Evolutionary conservation across 2,329 filamentous ascomycete species (phyloP).

Genomic region (Leptographium flavum): DNA sequence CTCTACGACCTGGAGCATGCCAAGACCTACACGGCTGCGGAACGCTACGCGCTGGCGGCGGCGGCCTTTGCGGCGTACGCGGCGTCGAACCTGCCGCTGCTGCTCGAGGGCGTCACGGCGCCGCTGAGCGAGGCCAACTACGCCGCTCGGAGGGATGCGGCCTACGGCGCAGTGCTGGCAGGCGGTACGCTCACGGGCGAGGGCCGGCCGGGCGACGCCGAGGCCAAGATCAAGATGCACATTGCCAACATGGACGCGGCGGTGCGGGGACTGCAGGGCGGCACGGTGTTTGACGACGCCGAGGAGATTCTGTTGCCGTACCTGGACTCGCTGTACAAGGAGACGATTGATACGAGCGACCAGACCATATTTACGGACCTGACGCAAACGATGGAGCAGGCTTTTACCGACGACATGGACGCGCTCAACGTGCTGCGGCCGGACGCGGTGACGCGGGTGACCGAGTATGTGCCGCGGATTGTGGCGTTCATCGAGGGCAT

Average conservation of each 20-base stretch:
- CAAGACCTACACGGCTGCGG: slow-evolving; percentile 9
- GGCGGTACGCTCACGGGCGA: slow-evolving; percentile 12
- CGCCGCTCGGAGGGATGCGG: slow-evolving; percentile 8
- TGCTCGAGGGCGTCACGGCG: slow-evolving; percentile 4
- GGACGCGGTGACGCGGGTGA: slow-evolving; percentile 50
- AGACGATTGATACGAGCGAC: slow-evolving; percentile 42
- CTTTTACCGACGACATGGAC: slow-evolving; percentile 55
- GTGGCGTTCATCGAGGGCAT: slow-evolving; percentile 47
- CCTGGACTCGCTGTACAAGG: slow-evolving; percentile 43
- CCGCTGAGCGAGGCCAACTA: slow-evolving; percentile 10
- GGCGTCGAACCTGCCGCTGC: slow-evolving; percentile 13
- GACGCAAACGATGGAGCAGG: slow-evolving; percentile 48
- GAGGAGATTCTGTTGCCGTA: slow-evolving; percentile 52
- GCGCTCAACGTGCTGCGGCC: slow-evolving; percentile 51
- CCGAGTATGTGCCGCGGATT: slow-evolving; percentile 53
- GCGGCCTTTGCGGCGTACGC: slow-evolving; percentile 13
- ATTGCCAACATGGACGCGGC: slow-evolving; percentile 14
- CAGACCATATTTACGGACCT: slow-evolving; percentile 54
- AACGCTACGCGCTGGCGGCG: slow-evolving; percentile 9
- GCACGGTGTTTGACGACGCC: slow-evolving; percentile 38
- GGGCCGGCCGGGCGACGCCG: slow-evolving; percentile 12
- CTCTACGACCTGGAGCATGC: slow-evolving; percentile 12
- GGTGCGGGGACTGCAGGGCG: slow-evolving; percentile 10
- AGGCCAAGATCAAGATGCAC: slow-evolving; percentile 16
- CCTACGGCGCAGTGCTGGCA: slow-evolving; percentile 13